Conservation (phyloP, 495 filamentous ascomycete genomes). For the Aspergillus steynii region DNA sequence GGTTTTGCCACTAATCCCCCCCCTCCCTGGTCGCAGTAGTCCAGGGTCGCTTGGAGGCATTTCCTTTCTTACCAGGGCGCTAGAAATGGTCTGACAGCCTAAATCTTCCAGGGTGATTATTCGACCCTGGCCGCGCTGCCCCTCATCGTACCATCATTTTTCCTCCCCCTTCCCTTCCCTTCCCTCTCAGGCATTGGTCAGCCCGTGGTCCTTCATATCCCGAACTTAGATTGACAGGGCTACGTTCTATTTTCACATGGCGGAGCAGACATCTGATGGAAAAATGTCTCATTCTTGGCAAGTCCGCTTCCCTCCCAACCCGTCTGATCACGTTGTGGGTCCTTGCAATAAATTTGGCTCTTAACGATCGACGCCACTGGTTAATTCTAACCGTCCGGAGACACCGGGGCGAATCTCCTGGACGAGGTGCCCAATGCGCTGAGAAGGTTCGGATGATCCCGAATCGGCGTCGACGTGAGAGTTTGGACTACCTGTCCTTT, state of each 20-base stretch:
- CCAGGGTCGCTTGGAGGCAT: constrained; percentile 2
- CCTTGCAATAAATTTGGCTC: constrained; percentile 3
- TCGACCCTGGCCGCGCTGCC: constrained; percentile 1
- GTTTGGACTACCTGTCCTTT: background rate
- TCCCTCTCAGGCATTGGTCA: background rate
- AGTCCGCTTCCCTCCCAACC: background rate
- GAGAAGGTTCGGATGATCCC: constrained; percentile 15
- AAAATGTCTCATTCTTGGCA: constrained; percentile 13
- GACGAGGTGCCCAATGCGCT: background rate
- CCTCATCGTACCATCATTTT: constrained; percentile 11
- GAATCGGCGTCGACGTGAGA: constrained; percentile 5
- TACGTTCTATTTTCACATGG: background rate
- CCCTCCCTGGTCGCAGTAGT: background rate
- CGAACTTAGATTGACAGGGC: constrained; percentile 7
- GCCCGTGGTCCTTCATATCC: constrained; percentile 7
- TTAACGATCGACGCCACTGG: constrained; percentile 1
- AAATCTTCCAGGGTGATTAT: background rate
- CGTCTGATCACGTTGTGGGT: background rate
- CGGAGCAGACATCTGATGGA: background rate
- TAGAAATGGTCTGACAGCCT: constrained; percentile 5
- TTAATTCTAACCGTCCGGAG: background rate
- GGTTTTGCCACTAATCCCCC: constrained; percentile 1
- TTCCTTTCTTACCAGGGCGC: background rate
- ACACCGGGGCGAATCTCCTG: constrained; percentile 9
- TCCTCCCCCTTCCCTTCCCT: background rate